Conservation (phyloP, 176 grass and related monocot species). For the Cenchrus fungigraminus region DNA sequence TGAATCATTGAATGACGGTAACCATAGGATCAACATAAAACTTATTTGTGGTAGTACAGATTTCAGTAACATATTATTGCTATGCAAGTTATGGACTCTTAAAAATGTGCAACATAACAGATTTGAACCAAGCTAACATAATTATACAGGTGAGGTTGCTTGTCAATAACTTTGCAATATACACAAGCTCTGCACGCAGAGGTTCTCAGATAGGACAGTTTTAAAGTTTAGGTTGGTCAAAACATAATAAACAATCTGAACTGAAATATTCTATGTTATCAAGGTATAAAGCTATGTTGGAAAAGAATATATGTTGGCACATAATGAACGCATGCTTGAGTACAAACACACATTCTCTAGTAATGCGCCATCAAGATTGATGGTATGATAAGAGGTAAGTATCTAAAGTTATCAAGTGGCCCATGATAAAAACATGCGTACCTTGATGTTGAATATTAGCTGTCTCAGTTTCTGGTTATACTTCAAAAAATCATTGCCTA, state of each 20-base stretch:
- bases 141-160: background rate
- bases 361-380: slow-evolving; percentile 14
- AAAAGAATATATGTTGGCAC: slow-evolving; percentile 11
- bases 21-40: slow-evolving; percentile 19
- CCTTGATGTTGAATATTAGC: slow-evolving; percentile 93
- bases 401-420: slow-evolving; percentile 15
- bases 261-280: slow-evolving; percentile 20
- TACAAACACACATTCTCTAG: slow-evolving; percentile 7
- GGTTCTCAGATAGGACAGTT: slow-evolving; percentile 12
- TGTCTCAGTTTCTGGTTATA: slow-evolving; percentile 99
- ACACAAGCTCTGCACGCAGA: background rate
- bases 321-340: slow-evolving; percentile 15
- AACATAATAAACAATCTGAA: slow-evolving; percentile 27
- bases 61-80: background rate
- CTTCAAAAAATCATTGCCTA: slow-evolving; percentile 72
- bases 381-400: background rate
- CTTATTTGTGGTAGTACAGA: slow-evolving; percentile 1
- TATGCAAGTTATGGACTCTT: background rate
- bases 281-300: slow-evolving; percentile 3
- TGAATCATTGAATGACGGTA: slow-evolving; percentile 1
- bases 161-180: background rate
- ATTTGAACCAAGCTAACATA: slow-evolving; percentile 3
- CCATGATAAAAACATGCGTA: slow-evolving; percentile 40
- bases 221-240: background rate
- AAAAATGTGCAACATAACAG: background rate